Evolutionary conservation across 2,329 filamentous ascomycete species (phyloP).

Genomic region (Rugonectria rugulosa): DNA sequence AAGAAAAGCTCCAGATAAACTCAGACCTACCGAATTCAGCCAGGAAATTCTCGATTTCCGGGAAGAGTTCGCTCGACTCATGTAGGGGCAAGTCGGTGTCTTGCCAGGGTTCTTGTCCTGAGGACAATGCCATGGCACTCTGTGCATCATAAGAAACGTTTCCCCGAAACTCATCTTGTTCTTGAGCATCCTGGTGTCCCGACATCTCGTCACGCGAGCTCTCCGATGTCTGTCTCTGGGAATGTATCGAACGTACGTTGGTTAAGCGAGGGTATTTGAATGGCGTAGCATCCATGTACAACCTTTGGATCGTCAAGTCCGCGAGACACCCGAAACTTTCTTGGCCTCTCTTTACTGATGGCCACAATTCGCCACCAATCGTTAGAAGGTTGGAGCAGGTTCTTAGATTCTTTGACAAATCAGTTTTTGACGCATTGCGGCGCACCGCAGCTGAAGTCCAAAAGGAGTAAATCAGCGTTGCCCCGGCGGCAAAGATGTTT

Average conservation of each 20-base stretch:
- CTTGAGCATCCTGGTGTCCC: no score
- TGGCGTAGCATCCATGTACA: slow-evolving; percentile 14
- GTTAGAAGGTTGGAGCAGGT: slow-evolving; percentile 47
- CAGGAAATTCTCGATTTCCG: slow-evolving; percentile 29
- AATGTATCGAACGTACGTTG: no score
- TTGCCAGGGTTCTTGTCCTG: slow-evolving; percentile 12
- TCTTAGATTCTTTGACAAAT: slow-evolving; percentile 33
- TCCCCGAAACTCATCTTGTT: no score
- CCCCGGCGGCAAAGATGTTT: slow-evolving; percentile 47
- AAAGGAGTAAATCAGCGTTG: slow-evolving; percentile 48
- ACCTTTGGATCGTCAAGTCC: slow-evolving; percentile 20
- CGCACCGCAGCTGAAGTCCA: slow-evolving; percentile 43
- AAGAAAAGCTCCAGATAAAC: slow-evolving; percentile 22
- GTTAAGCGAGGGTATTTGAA: slow-evolving; percentile 13
- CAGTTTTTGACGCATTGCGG: slow-evolving; percentile 24
- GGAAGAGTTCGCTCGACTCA: slow-evolving; percentile 12
- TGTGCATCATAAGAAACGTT: background rate
- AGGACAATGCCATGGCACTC: background rate
- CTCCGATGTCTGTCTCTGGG: no score
- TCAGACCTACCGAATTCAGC: slow-evolving; percentile 24
- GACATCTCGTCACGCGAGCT: no score
- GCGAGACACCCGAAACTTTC: slow-evolving; percentile 38
- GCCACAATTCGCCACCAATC: slow-evolving; percentile 52
- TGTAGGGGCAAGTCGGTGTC: background rate
- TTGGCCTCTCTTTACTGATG: slow-evolving; percentile 43